phyloP scores from a whole-genome alignment of 306 rosid species.

The Castanea sativa region DNA sequence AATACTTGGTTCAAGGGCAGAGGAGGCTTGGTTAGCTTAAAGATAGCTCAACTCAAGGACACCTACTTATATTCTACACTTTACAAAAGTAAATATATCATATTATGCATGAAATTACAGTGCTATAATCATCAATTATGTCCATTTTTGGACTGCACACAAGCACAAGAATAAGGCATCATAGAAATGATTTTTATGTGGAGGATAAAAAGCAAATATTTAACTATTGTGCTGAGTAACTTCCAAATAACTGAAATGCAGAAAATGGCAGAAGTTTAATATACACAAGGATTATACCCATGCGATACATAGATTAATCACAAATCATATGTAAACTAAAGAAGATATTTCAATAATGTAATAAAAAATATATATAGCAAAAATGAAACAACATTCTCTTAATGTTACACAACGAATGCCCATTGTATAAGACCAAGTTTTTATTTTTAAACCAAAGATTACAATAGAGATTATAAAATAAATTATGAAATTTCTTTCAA shows the following conservation, averaged over 20 bases:
- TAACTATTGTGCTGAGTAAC: neutral
- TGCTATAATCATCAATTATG: too few relatives aligned
- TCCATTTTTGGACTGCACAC: neutral
- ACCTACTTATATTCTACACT: neutral
- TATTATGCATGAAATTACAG: neutral
- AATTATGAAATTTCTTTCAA: too few relatives aligned
- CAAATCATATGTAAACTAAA: too few relatives aligned
- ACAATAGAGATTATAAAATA: too few relatives aligned
- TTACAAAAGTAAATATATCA: neutral
- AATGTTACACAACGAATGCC: too few relatives aligned
- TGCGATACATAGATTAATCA: too few relatives aligned
- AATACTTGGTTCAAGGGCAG: neutral
- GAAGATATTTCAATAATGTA: too few relatives aligned
- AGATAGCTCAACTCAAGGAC: neutral
- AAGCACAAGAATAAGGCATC: neutral
- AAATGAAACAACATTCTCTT: too few relatives aligned
- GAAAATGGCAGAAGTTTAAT: neutral
- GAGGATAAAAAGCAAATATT: neutral
- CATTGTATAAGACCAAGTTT: too few relatives aligned
- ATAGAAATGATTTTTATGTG: neutral
- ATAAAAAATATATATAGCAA: too few relatives aligned
- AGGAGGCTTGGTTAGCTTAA: neutral
- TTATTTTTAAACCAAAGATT: too few relatives aligned
- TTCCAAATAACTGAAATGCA: neutral
- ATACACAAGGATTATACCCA: too few relatives aligned